Base-by-base conservation (phyloP, 495 filamentous ascomycete species). In the Podospora pseudoanserina region DNA sequence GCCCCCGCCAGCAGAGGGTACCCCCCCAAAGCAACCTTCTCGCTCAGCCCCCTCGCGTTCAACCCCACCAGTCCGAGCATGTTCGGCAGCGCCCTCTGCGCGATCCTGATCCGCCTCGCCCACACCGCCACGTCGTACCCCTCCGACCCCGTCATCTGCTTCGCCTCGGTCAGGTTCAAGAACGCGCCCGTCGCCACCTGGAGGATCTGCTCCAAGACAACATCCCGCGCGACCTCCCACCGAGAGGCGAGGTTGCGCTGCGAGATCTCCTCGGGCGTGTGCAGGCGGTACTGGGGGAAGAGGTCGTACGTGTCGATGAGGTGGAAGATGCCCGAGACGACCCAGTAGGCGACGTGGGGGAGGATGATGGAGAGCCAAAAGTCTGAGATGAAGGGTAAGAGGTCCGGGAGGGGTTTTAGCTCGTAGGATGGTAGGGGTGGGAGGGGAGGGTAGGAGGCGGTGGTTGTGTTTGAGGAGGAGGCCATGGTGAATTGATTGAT, bases 281-380 rank as follows among this genome's bases (percentile, higher is more conserved):
- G 94, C 57, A 97, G 82, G 63, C 94, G 89, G 80, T 97, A 96
- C 71, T 93, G 85, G 39, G 92, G 87, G 75, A 95, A 94, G 55
- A 92, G 84, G 76, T 95, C 90, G 76, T 89, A 87, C 60, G 87
- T 80, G 80, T 97, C 94, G 73, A 97, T 85, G 69, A 87, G 75
- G 80, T 97, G 92, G 81, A 95, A 99, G 74, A 95, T 78, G 76
- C 91, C 80, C n/a, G 93, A 97, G 55, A 96, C 72, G 32, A 79
- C 80, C 94, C 95, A 97, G 83, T 98, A 98, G 55, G 91, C 92
- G 72, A 91, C 75, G 63, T 96, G 85, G n/a, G 93, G 92, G 6
- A 91, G 80, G 53, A 91, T 75, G 60, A 95, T 81, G 20, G 89
- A 83, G 26, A 97, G 79, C 76, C 89, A 87, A 73, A 88, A 88